Base-by-base conservation (phyloP, 2,329 filamentous ascomycete species). In the Clarireedia homoeocarpa region DNA sequence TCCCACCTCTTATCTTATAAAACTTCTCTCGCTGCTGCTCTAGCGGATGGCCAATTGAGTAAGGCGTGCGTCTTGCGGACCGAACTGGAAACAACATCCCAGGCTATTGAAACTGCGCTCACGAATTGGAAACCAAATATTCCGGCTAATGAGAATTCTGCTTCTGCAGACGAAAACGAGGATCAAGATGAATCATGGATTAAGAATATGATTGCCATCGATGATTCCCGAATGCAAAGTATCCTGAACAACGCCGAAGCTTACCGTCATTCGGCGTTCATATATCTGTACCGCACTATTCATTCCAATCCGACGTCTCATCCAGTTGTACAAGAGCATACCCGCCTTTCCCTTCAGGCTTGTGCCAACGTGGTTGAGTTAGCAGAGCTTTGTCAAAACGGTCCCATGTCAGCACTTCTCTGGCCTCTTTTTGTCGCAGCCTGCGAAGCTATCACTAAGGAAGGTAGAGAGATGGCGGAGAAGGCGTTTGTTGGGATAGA, bases 361-460 rank as follows among this genome's bases (percentile, higher is more conserved):
- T 84, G 81, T 62, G 72, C 76, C 6, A 75, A 74, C 24, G 82
- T 80, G 0, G 80, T 82, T 30, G 71, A 69, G 20, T 77, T 79
- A 59, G 71, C 71, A 2, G 53, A 62, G 42, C 23, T 57, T 17
- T 62, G 61, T 20, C 42, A 55, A 20, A 55, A 62, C 40, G 81
- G 82, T 0, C 82, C 83, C 1, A 84, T 85, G 79, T 77, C 80
- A 2, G 82, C 83, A 4, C 71, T 85, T 38, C 72, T 86, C 3
- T 85, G 82, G 81, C 83, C 83, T 1, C 71, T 85, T 3, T 85
- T 85, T 61, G 81, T 83, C 10, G 79, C 81, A 2, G 77, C 80
- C 1, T 84, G 81, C 64, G 82, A 85, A 66, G 82, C 82, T 0
- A 70, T 74, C 10, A 72, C 66, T 17, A 62, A 67, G 2, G 71